Evolutionary conservation across 2,329 filamentous ascomycete species (phyloP).

Genomic region (Neurospora sp.): DNA sequence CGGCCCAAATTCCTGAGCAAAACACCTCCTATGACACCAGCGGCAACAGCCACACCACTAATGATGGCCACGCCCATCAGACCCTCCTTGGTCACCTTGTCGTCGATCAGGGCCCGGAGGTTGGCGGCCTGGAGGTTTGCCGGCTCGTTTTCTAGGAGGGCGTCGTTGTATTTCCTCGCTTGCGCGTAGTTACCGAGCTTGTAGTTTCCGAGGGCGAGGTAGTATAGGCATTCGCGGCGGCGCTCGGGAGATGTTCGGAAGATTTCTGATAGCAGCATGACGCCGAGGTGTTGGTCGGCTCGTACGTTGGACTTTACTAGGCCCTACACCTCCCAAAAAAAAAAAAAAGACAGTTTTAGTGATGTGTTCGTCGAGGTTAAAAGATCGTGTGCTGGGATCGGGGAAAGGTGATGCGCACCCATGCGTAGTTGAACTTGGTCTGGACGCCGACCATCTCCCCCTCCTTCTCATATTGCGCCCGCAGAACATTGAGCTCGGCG

Average conservation of each 20-base stretch:
- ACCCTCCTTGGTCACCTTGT: conserved; percentile 91
- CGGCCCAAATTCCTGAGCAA: conserved; percentile 67
- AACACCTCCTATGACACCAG: conserved; percentile 85
- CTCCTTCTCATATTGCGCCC: conserved; percentile 93
- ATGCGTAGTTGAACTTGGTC: conserved; percentile 99
- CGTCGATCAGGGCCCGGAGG: conserved; percentile 80
- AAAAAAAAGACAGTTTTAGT: neutral
- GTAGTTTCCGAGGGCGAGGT: conserved; percentile 93
- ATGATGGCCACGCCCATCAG: conserved; percentile 91
- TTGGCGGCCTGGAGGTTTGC: conserved; percentile 85
- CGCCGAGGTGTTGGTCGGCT: conserved; percentile 84
- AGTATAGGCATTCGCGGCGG: conserved; percentile 95
- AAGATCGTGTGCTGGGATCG: neutral
- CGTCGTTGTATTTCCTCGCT: conserved; percentile 87
- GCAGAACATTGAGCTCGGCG: conserved; percentile 84
- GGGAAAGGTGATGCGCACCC: conserved; percentile 48
- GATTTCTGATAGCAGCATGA: conserved; percentile 89
- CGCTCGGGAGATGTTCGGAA: conserved; percentile 90
- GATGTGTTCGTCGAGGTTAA: neutral
- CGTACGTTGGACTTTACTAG: conserved; percentile 86
- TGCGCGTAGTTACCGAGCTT: conserved; percentile 97
- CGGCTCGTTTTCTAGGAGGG: conserved; percentile 82
- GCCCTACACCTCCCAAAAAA: conserved; percentile 45
- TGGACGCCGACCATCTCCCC: conserved; percentile 94
- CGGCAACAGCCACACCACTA: conserved; percentile 83